Conservation (phyloP, 495 filamentous ascomycete species). For the Gamarada debralockiae region DNA sequence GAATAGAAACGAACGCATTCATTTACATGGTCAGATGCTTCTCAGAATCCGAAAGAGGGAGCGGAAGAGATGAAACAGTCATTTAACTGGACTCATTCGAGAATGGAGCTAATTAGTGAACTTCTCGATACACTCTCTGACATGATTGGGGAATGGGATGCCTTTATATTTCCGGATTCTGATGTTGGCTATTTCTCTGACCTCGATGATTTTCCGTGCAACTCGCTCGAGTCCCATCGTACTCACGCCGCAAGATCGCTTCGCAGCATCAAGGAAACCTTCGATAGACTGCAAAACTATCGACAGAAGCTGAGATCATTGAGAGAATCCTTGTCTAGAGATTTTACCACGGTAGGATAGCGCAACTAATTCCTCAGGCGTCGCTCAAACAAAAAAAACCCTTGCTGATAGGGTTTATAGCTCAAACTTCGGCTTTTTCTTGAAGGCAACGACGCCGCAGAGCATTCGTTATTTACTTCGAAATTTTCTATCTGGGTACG, state of each 20-base stretch:
- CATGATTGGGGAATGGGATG: not conserved
- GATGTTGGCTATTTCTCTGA: constrained; percentile 6
- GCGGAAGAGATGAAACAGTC: not conserved
- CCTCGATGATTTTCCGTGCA: not conserved
- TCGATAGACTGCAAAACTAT: not conserved
- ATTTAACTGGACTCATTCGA: not conserved
- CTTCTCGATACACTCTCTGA: not conserved
- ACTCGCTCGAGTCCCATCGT: not conserved
- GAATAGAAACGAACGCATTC: not conserved
- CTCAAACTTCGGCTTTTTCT: constrained; percentile 5
- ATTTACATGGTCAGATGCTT: not conserved
- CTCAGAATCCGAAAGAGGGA: not conserved
- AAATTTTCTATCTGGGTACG: constrained; percentile 2
- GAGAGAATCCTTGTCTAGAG: not conserved
- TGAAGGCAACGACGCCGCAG: not conserved
- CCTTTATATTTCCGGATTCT: not conserved
- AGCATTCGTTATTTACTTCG: not conserved
- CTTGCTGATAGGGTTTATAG: not conserved
- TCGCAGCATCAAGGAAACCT: not conserved
- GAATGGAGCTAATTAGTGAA: not conserved
- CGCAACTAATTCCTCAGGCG: not conserved
- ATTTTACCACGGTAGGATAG: not conserved
- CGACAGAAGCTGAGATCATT: not conserved
- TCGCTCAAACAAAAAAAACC: not conserved
- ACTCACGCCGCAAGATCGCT: constrained; percentile 1